Base-by-base conservation (phyloP, 2,329 filamentous ascomycete genomes). In the Penicillium sp. region DNA sequence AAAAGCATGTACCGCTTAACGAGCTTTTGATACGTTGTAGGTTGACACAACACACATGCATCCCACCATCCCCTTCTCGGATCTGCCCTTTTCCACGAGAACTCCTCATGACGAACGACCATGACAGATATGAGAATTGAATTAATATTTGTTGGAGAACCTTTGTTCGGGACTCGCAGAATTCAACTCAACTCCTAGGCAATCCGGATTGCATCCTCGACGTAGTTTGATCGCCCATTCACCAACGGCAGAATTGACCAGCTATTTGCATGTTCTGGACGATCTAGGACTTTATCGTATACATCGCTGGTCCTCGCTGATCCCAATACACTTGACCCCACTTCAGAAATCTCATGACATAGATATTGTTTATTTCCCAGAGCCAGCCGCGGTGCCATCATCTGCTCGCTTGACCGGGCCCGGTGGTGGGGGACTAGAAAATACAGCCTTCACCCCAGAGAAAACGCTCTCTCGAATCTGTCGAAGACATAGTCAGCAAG, bases 391-490 rank as follows among this genome's bases (percentile, higher is more conserved):
- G 25, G 48, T 51, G 12, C 52, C 54, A 24, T 59, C 55, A 1
- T 57, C 53, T 2, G 56, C 36, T 18, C 51, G 62, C 42, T 52
- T 57, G 39, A 57, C 52, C 1, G 62, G 58, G 6, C 47, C 48
- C 5, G 65, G 65, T 42, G 65, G 59, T 24, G 64, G 56, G 5
- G 66, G 62, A 12, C 63, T 50, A 13, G 66, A 67, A 35, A 70
- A 69, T 2, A 66, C 51, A 5, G 57, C 57, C 40, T 61, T 59
- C 5, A 70, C 29, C 18, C 60, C 56, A 18, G 61, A 51, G 39
- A 70, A 69, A 46, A 70, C 58, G 13, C 52, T 55, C 27, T 63
- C 58, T 40, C 67, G 67, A 42, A 70, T 51, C 67, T 70, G 50
- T 9, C 18, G 47, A 13, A 9, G 12, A 34, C 24, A 9, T 18